Conservation (phyloP, 805 yeast genomes). For the Starmerella floris region DNA sequence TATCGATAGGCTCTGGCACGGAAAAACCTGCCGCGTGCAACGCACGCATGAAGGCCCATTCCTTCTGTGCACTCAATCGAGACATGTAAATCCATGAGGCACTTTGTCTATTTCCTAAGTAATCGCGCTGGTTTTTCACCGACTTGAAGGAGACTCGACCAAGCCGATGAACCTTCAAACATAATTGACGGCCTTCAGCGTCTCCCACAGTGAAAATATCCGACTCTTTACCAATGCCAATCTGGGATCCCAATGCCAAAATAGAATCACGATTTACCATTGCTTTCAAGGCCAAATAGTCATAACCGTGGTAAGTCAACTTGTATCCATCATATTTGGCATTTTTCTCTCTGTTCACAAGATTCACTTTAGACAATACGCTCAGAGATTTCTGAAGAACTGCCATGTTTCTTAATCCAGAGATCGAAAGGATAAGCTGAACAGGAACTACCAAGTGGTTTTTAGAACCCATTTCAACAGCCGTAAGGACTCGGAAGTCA, state of each 20-base stretch:
- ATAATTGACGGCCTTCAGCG: conserved; percentile 48
- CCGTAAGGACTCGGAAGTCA: conserved; percentile 79
- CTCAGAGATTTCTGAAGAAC: conserved; percentile 67
- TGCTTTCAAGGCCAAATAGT: conserved; percentile 77
- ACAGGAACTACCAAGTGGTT: conserved; percentile 95
- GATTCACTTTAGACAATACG: conserved; percentile 73
- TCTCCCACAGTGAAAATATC: conserved; percentile 80
- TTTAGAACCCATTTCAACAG: conserved; percentile 72
- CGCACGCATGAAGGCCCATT: conserved; percentile 73
- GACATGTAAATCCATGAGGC: conserved; percentile 91
- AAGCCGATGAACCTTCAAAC: conserved; percentile 78
- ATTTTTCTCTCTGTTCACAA: conserved; percentile 67
- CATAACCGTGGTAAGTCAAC: conserved; percentile 78
- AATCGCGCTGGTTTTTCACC: conserved; percentile 88
- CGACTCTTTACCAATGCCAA: conserved; percentile 96
- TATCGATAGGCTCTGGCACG: conserved; percentile 82
- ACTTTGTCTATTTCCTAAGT: conserved; percentile 54
- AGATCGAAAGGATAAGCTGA: conserved; percentile 60
- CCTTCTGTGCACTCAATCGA: conserved; percentile 81
- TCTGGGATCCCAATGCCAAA: conserved; percentile 68
- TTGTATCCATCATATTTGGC: conserved; percentile 93
- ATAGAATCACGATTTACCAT: conserved; percentile 62
- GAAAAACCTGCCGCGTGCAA: conserved; percentile 60
- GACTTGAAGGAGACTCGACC: conserved; percentile 91
- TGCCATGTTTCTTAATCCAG: conserved; percentile 62